Percentiles rank a stretch among this genome's conserved stretches.
These are phyloP conservation scores for Xylariales sp. DNA, from an alignment of 2,329 filamentous ascomycete species.

Conservation along the genomic window DNA sequence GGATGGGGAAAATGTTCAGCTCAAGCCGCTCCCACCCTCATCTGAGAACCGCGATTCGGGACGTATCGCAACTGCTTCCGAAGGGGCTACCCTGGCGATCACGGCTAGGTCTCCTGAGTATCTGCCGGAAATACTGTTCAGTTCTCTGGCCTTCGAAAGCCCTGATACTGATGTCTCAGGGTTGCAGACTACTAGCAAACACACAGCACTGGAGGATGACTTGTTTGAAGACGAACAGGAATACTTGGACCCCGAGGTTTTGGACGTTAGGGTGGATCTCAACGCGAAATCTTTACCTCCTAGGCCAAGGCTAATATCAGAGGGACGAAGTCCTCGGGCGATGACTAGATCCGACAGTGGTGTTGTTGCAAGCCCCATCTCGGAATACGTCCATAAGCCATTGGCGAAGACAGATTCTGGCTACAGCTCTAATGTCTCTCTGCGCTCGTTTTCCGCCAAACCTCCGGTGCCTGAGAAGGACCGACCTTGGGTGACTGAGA, in stretches of 20 bases:
- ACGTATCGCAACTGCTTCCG: too few species aligned
- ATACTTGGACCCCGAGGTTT: conserved; percentile 17
- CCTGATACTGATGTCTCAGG: conserved; percentile 25
- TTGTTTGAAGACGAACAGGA: conserved; percentile 40
- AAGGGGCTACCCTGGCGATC: neutral
- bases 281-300: conserved; percentile 35
- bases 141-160: conserved; percentile 30
- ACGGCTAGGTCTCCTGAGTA: neutral
- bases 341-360: conserved; percentile 44
- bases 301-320: conserved; percentile 14
- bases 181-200: conserved; percentile 43
- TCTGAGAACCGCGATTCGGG: neutral
- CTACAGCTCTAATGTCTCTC: conserved; percentile 56
- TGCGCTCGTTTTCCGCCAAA: conserved; percentile 44
- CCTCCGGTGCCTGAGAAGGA: conserved; percentile 22
- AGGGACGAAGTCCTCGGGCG: conserved; percentile 17
- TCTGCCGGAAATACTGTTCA: conserved; percentile 2
- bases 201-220: conserved; percentile 42
- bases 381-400: conserved; percentile 36
- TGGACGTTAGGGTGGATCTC: conserved; percentile 31
- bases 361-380: conserved; percentile 40
- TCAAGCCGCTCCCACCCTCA: neutral
- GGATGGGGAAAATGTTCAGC: too few species aligned
- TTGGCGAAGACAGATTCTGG: conserved; percentile 57
- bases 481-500: conserved; percentile 9